phyloP scores from a whole-genome alignment of 768 basidiomycete species.

The Tremella yokohamensis region DNA sequence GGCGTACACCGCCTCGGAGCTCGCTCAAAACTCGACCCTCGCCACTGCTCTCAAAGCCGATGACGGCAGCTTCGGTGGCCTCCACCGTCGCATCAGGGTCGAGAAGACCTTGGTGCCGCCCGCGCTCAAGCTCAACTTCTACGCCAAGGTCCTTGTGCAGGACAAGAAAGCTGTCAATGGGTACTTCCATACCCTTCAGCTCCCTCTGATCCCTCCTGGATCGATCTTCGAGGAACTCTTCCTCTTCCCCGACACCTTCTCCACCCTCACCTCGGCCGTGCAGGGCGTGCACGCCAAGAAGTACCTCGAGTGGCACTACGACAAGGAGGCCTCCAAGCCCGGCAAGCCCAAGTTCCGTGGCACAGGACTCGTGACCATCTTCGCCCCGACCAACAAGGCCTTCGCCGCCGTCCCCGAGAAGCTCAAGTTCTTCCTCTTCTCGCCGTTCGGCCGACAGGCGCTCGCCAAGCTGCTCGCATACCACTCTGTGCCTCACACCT shows the following conservation, averaged over 20 bases:
- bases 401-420: slow-evolving; percentile 56
- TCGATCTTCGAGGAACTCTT: slow-evolving; percentile 49
- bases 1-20: slow-evolving; percentile 50
- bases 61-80: slow-evolving; percentile 44
- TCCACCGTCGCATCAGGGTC: slow-evolving; percentile 42
- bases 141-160: slow-evolving; percentile 52
- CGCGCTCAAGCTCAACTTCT: slow-evolving; percentile 56
- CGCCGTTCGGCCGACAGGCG: slow-evolving; percentile 58
- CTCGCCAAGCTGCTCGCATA: slow-evolving; percentile 61
- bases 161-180: slow-evolving; percentile 59
- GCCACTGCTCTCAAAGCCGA: slow-evolving; percentile 49
- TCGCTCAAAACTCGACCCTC: slow-evolving; percentile 60
- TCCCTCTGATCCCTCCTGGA: slow-evolving; percentile 56
- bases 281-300: slow-evolving; percentile 57
- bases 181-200: slow-evolving; percentile 58
- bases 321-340: slow-evolving; percentile 32
- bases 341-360: slow-evolving; percentile 45
- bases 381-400: slow-evolving; percentile 50
- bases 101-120: slow-evolving; percentile 48
- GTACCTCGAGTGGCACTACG: slow-evolving; percentile 49
- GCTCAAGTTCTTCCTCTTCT: slow-evolving; percentile 61
- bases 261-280: slow-evolving; percentile 59
- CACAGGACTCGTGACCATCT: slow-evolving; percentile 44
- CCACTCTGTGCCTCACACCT: slow-evolving; percentile 61
- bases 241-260: slow-evolving; percentile 51